Evolutionary conservation across 2,329 filamentous ascomycete genomes (phyloP), one percentile per base, ranked within the genome.

Genomic region (Escovopsis sp.): DNA sequence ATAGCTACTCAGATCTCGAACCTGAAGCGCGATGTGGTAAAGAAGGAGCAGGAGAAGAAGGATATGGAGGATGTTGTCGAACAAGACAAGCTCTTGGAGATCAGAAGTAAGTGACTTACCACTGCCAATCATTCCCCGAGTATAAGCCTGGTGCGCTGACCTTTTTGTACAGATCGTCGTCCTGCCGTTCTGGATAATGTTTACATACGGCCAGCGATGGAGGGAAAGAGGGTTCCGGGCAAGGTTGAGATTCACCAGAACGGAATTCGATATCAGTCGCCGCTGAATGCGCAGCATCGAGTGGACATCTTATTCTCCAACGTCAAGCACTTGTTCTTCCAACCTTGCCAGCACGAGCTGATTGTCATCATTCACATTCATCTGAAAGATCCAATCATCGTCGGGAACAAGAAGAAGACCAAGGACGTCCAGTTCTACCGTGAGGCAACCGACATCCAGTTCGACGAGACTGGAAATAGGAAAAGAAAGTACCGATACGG

Each of bases 31-130:
- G 85, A 89, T 52, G 80, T 85, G 5, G 77, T 85, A 36, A 88
- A 94, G 63, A 84, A 86, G 53, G 91, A 98, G 62, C 88, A 95
- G 55, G 89, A 95, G 64, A 95, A 96, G 77, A 98, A 98, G 67
- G 89, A 98, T 53, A 83, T 98, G 83, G 91, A 98, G 59, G 91
- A 98, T 62, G 91, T 98, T 19, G 88, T 98, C 6, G 91, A 96
- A 63, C 91, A 98, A 62, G 91, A 98, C 60, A 98, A 98, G 68
- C 77, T 98, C 41, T 71, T 93, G 51, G 88, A 95, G 58, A 88
- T 96, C 52, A 75, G 91, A 69, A 94, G 84, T 86, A 69, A 68
- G 79, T 49, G 15, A 15, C 15, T 15, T 15, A 15, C 15, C 15
- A 15, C 15, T 15, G 15, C 15, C 15, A 15, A 15, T 15, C 15